phyloP scores from a whole-genome alignment of 2,329 filamentous ascomycete species.

The Xenosphaeropsis pyriputrescens region DNA sequence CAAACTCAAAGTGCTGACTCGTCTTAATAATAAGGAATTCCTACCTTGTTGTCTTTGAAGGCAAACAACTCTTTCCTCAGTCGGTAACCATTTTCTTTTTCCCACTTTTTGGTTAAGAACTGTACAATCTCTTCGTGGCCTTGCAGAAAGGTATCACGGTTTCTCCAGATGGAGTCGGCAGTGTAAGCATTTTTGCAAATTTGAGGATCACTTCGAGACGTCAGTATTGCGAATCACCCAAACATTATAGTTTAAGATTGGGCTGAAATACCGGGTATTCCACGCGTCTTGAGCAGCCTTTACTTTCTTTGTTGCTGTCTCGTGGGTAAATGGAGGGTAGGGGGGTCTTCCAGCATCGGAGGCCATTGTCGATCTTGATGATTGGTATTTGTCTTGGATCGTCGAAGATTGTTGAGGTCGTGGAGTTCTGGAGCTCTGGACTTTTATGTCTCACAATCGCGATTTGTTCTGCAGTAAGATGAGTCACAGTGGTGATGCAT shows the following conservation, averaged over 20 bases:
- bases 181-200: slow-evolving; percentile 54
- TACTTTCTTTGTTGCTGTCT: slow-evolving; percentile 61
- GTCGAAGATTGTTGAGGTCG: too few relatives aligned
- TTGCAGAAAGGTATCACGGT: slow-evolving; percentile 53
- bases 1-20: too few relatives aligned
- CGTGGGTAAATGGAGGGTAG: slow-evolving; percentile 60
- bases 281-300: slow-evolving; percentile 73
- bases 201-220: background rate
- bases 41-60: slow-evolving; percentile 50
- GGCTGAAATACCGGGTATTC: slow-evolving; percentile 51
- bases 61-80: slow-evolving; percentile 76
- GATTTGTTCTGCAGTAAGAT: too few relatives aligned
- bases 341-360: slow-evolving; percentile 20
- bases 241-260: background rate
- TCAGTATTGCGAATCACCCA: background rate
- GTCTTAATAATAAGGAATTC: background rate
- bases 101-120: slow-evolving; percentile 64
- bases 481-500: too few relatives aligned
- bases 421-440: too few relatives aligned
- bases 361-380: too few relatives aligned
- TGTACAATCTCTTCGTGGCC: slow-evolving; percentile 53
- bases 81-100: slow-evolving; percentile 53
- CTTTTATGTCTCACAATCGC: too few relatives aligned
- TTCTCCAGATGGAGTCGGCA: slow-evolving; percentile 64
- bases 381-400: too few relatives aligned